Percentiles rank a stretch among this genome's conserved stretches.
Conservation (phyloP, 768 basidiomycete genomes). For the Tulasnella sp. region DNA sequence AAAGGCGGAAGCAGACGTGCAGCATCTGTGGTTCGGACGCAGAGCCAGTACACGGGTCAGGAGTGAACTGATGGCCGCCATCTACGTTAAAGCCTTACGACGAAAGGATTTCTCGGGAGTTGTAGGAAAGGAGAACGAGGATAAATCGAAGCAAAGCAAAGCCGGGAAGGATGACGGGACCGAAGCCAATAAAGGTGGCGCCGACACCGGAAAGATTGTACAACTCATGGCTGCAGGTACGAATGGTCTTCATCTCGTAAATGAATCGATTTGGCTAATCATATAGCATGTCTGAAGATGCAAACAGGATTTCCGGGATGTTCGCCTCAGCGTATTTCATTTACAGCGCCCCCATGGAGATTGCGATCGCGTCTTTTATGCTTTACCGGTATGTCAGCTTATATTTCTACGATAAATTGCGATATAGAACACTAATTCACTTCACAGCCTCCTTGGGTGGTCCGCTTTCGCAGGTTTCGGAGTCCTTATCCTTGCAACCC, state of each 20-base stretch:
- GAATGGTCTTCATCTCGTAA: background rate
- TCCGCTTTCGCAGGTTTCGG: conserved; percentile 65
- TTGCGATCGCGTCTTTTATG: conserved; percentile 58
- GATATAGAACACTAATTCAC: background rate
- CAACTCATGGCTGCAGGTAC: conserved; percentile 59
- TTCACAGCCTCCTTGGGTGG: conserved; percentile 44
- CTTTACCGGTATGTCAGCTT: conserved; percentile 51
- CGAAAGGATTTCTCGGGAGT: conserved; percentile 76
- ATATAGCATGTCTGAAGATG: background rate
- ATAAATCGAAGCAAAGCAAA: conserved; percentile 6
- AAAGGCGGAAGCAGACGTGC: conserved; percentile 35
- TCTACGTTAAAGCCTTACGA: conserved; percentile 80
- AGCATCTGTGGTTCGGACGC: conserved; percentile 53
- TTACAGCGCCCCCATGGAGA: conserved; percentile 62
- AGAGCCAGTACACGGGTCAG: conserved; percentile 64
- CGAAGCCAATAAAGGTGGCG: conserved; percentile 38
- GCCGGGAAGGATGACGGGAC: conserved; percentile 18
- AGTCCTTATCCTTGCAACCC: conserved; percentile 54
- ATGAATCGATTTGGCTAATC: no score
- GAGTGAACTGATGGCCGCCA: conserved; percentile 71
- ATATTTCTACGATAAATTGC: background rate
- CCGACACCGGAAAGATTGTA: conserved; percentile 82
- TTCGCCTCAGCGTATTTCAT: conserved; percentile 49
- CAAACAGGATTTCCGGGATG: conserved; percentile 36
- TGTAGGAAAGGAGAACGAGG: conserved; percentile 35